Percentiles rank a stretch among this genome's conserved stretches.
These are phyloP conservation scores for Phytophthora palmivora DNA, from an alignment of 352 stramenopile species.

Conservation along the genomic window DNA sequence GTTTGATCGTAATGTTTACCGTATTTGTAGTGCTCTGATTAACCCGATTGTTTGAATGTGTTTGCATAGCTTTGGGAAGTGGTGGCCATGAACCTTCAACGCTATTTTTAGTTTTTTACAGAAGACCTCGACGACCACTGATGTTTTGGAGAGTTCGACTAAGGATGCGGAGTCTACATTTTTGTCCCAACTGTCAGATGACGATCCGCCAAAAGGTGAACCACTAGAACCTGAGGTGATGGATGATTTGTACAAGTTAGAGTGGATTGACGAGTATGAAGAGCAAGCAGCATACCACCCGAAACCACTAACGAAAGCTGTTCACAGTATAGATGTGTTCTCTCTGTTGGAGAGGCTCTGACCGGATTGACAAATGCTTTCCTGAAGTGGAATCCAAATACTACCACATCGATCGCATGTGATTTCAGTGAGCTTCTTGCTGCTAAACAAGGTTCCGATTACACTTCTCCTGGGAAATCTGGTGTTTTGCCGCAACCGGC, in stretches of 20 bases:
- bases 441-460: conserved; percentile 12
- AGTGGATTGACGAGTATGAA: conserved; percentile 59
- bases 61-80: conserved; percentile 42
- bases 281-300: conserved; percentile 42
- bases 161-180: conserved; percentile 4
- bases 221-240: conserved; percentile 1
- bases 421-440: conserved; percentile 44
- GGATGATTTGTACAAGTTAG: conserved; percentile 44
- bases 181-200: conserved; percentile 8
- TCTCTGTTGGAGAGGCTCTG: conserved; percentile 41
- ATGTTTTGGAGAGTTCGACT: not conserved
- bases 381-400: conserved; percentile 44
- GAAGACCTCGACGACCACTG: not conserved
- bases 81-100: conserved; percentile 38
- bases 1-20: not conserved
- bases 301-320: conserved; percentile 33
- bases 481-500: conserved; percentile 10
- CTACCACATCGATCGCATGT: not conserved
- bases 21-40: not conserved
- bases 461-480: conserved; percentile 12
- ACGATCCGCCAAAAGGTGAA: conserved; percentile 9
- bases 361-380: conserved; percentile 40
- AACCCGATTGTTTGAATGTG: not conserved
- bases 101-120: conserved; percentile 47
- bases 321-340: conserved; percentile 49